Percentiles rank a stretch among this genome's conserved stretches.
These are phyloP conservation scores for Hypoxylon sp. DNA, from an alignment of 2,329 filamentous ascomycete species.

Conservation along the genomic window DNA sequence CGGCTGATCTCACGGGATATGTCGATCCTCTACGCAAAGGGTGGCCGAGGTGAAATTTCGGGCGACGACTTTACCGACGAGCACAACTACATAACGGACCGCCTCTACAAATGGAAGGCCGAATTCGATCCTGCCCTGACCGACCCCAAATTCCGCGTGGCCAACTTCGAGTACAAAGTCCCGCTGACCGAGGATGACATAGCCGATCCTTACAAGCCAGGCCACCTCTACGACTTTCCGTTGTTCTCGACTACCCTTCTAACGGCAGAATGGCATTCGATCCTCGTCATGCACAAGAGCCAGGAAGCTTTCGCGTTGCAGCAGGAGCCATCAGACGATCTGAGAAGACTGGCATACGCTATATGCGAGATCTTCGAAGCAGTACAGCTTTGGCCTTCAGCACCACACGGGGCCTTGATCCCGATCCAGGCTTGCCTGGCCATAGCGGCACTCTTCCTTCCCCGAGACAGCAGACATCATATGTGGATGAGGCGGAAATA, in stretches of 20 bases:
- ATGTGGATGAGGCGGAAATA: slow-evolving; percentile 84
- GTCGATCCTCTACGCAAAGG: slow-evolving; percentile 76
- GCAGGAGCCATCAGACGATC: slow-evolving; percentile 58
- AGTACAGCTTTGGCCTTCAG: slow-evolving; percentile 74
- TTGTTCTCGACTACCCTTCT: slow-evolving; percentile 79
- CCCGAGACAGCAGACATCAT: slow-evolving; percentile 73
- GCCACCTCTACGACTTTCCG: slow-evolving; percentile 73
- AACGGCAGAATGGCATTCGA: slow-evolving; percentile 78
- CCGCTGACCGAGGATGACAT: slow-evolving; percentile 69
- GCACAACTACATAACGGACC: slow-evolving; percentile 61
- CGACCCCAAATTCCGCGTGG: slow-evolving; percentile 68
- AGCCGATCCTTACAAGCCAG: slow-evolving; percentile 75
- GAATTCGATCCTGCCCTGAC: slow-evolving; percentile 69
- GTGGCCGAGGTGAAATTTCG: slow-evolving; percentile 69
- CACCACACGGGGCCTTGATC: slow-evolving; percentile 74
- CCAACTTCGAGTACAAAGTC: slow-evolving; percentile 64
- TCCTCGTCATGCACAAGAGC: slow-evolving; percentile 81
- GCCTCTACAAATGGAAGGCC: slow-evolving; percentile 59
- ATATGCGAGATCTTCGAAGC: slow-evolving; percentile 83
- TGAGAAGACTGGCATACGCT: slow-evolving; percentile 69
- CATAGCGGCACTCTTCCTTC: slow-evolving; percentile 81
- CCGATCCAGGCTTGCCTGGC: slow-evolving; percentile 78
- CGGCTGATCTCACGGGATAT: slow-evolving; percentile 82
- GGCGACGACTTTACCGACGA: slow-evolving; percentile 71
- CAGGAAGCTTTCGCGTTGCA: slow-evolving; percentile 69